Evolutionary conservation across 2,329 filamentous ascomycete species (phyloP), one percentile per base, ranked within the genome.

Genomic region (Epicoccum nigrum): DNA sequence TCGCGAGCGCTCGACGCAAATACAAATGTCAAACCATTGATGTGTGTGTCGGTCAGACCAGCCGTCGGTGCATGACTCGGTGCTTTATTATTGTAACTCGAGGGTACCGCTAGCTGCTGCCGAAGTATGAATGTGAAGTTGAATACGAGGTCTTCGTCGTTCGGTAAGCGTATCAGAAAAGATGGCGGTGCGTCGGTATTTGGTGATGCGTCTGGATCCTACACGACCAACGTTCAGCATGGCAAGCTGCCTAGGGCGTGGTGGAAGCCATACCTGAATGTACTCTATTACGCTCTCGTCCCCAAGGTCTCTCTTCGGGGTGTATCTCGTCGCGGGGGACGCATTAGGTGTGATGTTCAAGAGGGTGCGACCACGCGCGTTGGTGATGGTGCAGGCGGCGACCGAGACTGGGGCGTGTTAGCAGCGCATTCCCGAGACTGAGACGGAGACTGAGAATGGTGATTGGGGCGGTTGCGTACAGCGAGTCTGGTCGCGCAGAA

Each of bases 141-240:
- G 76, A 99, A 96, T 60, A 86, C 85, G 46, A 99, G 85, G 61
- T 99, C 94, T 62, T 97, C 94, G 62, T 96, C 92, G 76, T 92
- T 94, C 62, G 81, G 84, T 42, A 99, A 79, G 70, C 95, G 94
- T 51, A 97, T 80, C 42, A 99, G 83, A 72, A 97, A 96, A 53
- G 81, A 83, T 7, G 92, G 90, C 21, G 78, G 69, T 16, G 66
- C 66, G 41, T 70, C 68, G 56, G 55, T 58, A 25, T 68, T 54
- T 12, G 64, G 56, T 17, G 46, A 35, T 44, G 72, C 69, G 55
- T 97, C 93, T 34, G 90, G 86, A 72, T 97, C 94, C 92, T 96
- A 50, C 31, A 43, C 49, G 46, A 32, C 32, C 32, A 38, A 43
- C 43, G 43, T 47, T 61, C 51, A 58, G 54, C 44, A 52, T 48